These are phyloP conservation scores for Metroxylon sagu DNA, from an alignment of 176 grass and related monocot species.

Conservation along the genomic window DNA sequence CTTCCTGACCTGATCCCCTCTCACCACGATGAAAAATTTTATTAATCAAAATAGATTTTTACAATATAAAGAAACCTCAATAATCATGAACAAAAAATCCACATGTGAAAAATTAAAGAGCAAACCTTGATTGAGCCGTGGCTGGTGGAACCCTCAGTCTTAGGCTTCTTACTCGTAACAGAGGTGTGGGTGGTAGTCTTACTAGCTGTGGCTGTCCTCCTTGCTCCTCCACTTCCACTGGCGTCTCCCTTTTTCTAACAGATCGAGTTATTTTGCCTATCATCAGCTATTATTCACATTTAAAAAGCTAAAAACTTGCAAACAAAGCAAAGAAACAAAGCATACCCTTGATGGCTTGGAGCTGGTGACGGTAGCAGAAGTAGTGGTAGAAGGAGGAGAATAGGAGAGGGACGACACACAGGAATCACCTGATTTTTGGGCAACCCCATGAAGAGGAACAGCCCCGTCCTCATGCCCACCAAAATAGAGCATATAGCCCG, in stretches of 20 bases:
- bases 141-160: neutral
- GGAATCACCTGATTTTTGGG: slow-evolving; percentile 9
- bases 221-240: neutral
- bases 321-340: neutral
- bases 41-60: neutral
- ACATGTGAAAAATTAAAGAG: neutral
- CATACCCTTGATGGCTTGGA: slow-evolving; percentile 4
- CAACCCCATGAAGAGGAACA: neutral
- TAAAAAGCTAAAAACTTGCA: neutral
- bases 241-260: neutral
- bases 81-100: too few species aligned
- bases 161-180: slow-evolving; percentile 12
- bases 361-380: slow-evolving; percentile 10
- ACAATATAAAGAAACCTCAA: too few species aligned
- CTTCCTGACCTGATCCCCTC: slow-evolving; percentile 38
- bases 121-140: neutral
- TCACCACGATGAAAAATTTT: neutral
- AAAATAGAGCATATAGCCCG: slow-evolving; percentile 4
- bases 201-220: neutral
- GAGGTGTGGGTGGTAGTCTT: neutral
- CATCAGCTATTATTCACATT: too few species aligned
- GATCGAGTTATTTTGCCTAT: too few species aligned
- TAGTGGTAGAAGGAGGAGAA: slow-evolving; percentile 8
- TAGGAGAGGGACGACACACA: slow-evolving; percentile 6
- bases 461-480: slow-evolving; percentile 6